Base-by-base conservation (phyloP, 257 asterid genomes). In the Cruciata laevipes region DNA sequence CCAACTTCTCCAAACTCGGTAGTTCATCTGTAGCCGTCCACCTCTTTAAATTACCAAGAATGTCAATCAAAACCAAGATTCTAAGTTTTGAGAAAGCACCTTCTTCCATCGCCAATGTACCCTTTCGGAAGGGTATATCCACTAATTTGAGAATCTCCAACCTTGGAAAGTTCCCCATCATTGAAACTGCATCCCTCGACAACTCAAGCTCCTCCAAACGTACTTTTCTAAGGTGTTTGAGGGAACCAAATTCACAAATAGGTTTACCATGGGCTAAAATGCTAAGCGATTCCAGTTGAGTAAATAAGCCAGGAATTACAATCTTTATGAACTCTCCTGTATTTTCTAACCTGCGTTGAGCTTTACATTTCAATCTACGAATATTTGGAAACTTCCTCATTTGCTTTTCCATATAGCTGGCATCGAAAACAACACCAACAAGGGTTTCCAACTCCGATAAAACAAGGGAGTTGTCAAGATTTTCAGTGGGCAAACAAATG, bases 71-170 rank as follows among this genome's bases (percentile, higher is more conserved):
- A 35, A 65, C 42, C 62, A 72, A 25, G 76, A 56, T 57, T 38
- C 61, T 65, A 0, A 72, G 35, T 6, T 66, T 31, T 17, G 44
- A 17, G 58, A 73, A 61, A 5, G 49, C 57, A 0, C 25, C 47
- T 3, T 51, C 77, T 35, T 63, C 27, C 30, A 51, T 35, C 3
- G 68, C 63, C 70, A 64, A 49, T 14, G 5, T 20, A 8, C 21
- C 20, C n/a, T n/a, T 3, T 68, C 70, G 11, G 27, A 38, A 24
- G 62, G 38, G 2, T 18, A 7, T 44, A 42, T 14, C 3, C 20
- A 9, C 0, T 35, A 67, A 40, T 61, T 59, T 68, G 37, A 73
- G 68, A 23, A 68, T 68, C 30, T 69, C 73, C 1, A 69, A 66
- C 21, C 30, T 25, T n/a, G 30, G n/a, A 1, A 69, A 38, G 17